These are phyloP conservation scores for Dunaliella sp. DNA, from an alignment of 139 green algal genomes.

Conservation along the genomic window DNA sequence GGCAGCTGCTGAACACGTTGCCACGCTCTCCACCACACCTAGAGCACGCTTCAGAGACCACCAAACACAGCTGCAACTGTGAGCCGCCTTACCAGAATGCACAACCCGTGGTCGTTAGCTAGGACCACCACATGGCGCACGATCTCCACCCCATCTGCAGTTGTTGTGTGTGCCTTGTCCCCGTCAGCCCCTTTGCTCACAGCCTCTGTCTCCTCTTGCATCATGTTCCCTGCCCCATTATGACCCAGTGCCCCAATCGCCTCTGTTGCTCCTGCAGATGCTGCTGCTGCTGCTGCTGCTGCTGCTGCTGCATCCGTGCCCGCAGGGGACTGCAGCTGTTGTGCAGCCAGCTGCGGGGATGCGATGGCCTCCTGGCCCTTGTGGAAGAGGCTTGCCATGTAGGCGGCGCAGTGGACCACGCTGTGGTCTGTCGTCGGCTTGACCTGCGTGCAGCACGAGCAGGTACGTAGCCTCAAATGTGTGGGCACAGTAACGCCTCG, in stretches of 20 bases:
- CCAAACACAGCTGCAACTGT: neutral
- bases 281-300: neutral
- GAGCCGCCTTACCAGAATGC: conserved; percentile 1
- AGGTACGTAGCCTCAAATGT: neutral
- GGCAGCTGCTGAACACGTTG: neutral
- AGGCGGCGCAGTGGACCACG: neutral
- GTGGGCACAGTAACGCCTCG: no score
- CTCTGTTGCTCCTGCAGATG: neutral
- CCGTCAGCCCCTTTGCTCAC: no score
- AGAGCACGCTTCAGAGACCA: neutral
- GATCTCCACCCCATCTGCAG: neutral
- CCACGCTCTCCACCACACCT: neutral
- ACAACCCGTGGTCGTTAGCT: conserved; percentile 13
- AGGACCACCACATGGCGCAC: conserved; percentile 8
- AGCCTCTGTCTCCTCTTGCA: neutral
- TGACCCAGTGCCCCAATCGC: neutral
- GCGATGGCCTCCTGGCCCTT: no score
- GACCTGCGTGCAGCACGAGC: neutral
- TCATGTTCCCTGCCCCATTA: neutral
- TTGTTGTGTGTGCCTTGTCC: no score
- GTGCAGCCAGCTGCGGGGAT: no score
- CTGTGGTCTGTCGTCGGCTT: neutral
- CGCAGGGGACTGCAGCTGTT: neutral
- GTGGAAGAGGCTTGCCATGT: neutral
- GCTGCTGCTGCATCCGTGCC: neutral